Conservation (phyloP, 495 filamentous ascomycete species). For the Penicillium coffeae region DNA sequence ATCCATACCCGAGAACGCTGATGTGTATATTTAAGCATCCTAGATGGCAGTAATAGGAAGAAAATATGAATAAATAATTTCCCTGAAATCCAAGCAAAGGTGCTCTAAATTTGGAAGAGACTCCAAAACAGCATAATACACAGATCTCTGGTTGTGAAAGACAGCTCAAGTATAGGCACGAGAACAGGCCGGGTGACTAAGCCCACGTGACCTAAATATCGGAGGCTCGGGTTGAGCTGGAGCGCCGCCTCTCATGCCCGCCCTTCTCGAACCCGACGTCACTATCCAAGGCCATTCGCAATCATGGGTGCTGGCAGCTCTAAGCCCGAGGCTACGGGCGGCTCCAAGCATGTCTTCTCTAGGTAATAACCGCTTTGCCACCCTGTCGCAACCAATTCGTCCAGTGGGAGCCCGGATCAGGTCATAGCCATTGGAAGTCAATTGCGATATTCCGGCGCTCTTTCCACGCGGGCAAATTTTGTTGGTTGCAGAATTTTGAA, state of each 20-base stretch:
- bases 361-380: constrained; percentile 30
- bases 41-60: too few species aligned
- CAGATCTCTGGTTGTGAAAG: too few species aligned
- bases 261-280: constrained; percentile 16
- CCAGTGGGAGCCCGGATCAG: constrained; percentile 12
- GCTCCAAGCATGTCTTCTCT: constrained; percentile 51
- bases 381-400: constrained; percentile 1
- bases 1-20: too few species aligned
- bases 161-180: too few species aligned
- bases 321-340: constrained; percentile 47
- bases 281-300: constrained; percentile 15
- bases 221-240: constrained; percentile 19
- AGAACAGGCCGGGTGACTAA: constrained; percentile 5
- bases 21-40: too few species aligned
- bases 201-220: constrained; percentile 22
- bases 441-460: constrained; percentile 10
- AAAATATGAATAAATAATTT: too few species aligned
- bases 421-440: constrained; percentile 1
- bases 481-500: neutral
- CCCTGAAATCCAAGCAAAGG: too few species aligned
- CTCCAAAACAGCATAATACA: too few species aligned
- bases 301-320: constrained; percentile 52
- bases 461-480: neutral
- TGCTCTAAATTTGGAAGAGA: too few species aligned
- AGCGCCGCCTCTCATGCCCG: constrained; percentile 11